Evolutionary conservation across 441 rosid genomes (phyloP), one percentile per base, ranked within the genome.

Genomic region (Bruguiera hainesii): DNA sequence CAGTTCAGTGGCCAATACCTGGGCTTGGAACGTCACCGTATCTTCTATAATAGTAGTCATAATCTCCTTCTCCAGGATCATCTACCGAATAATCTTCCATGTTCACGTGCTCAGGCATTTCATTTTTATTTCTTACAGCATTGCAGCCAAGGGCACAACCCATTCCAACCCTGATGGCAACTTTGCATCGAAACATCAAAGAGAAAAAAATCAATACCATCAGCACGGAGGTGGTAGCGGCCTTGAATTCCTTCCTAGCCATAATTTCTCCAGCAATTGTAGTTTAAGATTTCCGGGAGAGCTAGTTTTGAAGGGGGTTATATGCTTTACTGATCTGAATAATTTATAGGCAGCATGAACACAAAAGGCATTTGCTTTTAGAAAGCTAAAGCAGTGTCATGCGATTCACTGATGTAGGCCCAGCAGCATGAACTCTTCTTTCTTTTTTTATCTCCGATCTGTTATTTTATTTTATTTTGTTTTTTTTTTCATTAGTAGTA

Each of bases 1-100:
- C 26, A n/a, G 46, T 25, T 73, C 65, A 75, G 25, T 75, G 78
- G 26, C 78, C 78, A 51, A 70, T 42, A 50, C 78, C 78, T 50
- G 78, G 78, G 21, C 78, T 75, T 42, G 78, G 78, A 63, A 75
- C 78, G 51, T 75, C 78, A 20, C 78, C 78, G 58, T 65, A 75
- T 56, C 78, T 75, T 75, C 78, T 70, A 15, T 75, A 75, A 42
- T 75, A 75, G 35, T 75, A 75, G 21, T 70, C 78, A 75, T 70
- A 70, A 61, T 75, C 71, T 16, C 70, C 70, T 31, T 26, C 18
- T 30, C 26, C 65, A 49, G 20, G 39, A 26, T 52, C 67, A n/a
- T 37, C 65, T 42, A 46, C 66, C 26, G 59, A 56, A 63, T 59
- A 42, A 28, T 51, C 75, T 71, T 63, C 66, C 65, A 51, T 28